Evolutionary conservation across 2,329 filamentous ascomycete species (phyloP), one percentile per base, ranked within the genome.

Genomic region (Aschersonia sp.): DNA sequence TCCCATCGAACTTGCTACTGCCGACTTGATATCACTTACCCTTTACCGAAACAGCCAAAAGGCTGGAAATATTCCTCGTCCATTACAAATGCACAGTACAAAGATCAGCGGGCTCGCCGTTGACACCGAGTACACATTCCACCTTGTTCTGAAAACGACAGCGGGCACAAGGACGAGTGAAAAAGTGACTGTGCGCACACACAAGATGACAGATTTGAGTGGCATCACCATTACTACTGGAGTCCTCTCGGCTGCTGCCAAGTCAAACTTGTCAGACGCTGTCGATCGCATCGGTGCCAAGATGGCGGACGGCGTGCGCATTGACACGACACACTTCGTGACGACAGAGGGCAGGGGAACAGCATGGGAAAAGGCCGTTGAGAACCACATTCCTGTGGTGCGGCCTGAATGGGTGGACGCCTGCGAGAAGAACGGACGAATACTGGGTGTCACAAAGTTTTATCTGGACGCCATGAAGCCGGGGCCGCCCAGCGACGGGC

Each of bases 321-420:
- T 98, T 60, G 92, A 98, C 63, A 98, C 92, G 1, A 98, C 92
- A 12, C 92, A 98, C 67, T 98, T 98, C 63, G 88, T 98, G 51
- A 97, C 91, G 53, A 94, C 88, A 7, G 92, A 98, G 64, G 89
- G 89, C 31, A 74, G 89, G 48, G 92, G 92, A 32, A 75, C 85
- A 46, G 77, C 84, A 9, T 98, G 92, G 92, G 92, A 98, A 68
- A 94, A 92, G 71, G 92, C 92, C 1, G 83, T 91, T 31, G 91
- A 97, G 70, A 94, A 89, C 78, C 98, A 97, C 64, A 94, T 98
- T 48, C 92, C 92, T 5, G 88, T 98, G 9, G 92, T 98, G 29
- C 79, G 92, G 40, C 92, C 92, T 28, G 92, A 98, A 65, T 98
- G 92, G 92, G 78, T 98, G 31, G 85, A 94, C 57, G 91, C 89